Base-by-base conservation (phyloP, 257 asterid species). In the Gentiana macrophylla region DNA sequence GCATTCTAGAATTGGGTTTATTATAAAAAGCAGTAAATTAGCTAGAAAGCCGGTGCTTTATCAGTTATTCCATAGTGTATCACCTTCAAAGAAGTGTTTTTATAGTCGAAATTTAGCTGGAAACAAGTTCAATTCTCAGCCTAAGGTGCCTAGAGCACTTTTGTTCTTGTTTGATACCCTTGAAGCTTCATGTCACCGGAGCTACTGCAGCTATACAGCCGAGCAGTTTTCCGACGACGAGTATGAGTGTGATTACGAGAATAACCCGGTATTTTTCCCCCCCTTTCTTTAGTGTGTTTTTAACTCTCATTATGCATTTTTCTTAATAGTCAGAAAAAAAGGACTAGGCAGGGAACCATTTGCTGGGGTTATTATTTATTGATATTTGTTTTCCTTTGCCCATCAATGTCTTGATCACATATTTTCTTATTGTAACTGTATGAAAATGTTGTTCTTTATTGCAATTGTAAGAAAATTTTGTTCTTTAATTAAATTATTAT, bases 191-290 rank as follows among this genome's bases (percentile, higher is more conserved):
- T 56, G 53, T 52, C 68, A 69, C 55, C 84, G 89, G 37, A 65
- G 70, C 54, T 80, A 77, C 62, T 76, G 75, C 32, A 66, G 84
- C 32, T 88, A 83, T 52, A 78, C 96, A 12, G 67, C 58, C 1
- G 98, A 91, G 74, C 89, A 91, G 78, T 91, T 84, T 74, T 91
- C 98, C 1, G 98, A 91, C 44, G 98, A 91, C 51, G 98, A 91
- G 59, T 84, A 91, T 61, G 97, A 91, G 67, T 91, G 98, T 69
- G 95, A 91, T 70, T 83, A 78, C 68, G 97, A 87, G 48, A 80
- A 71, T 63, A 73, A 84, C 64, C 88, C 93, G 61, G 97, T 90
- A 84, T 61, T 66, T 64, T 2, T 10, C n/a, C 37, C 6, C 6
- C 62, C 62, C 1, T 6, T 50, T 3, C 7, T 56, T 12, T 50